Conservation (phyloP, 2,329 filamentous ascomycete genomes). For the Gaeumannomyces sp. region DNA sequence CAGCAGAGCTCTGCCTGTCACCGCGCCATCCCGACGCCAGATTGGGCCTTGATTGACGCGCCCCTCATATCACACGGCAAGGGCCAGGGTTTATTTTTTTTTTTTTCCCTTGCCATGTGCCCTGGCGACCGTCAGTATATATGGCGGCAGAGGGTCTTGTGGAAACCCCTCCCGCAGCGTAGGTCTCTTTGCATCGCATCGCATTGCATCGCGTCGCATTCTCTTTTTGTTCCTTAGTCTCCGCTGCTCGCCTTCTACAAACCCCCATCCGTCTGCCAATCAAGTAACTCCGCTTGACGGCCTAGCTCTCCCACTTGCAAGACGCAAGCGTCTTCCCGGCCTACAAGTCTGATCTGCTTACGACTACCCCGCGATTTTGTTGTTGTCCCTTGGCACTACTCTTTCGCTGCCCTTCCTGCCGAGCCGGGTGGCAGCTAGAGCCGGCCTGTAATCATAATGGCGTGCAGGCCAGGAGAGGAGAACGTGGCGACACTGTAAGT, state of each 20-base stretch:
- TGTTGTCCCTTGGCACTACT: no score
- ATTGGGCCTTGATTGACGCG: background rate
- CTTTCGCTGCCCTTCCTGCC: background rate
- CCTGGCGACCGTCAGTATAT: background rate
- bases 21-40: background rate
- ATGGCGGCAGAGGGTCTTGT: background rate
- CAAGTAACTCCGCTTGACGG: background rate
- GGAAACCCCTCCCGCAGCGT: background rate
- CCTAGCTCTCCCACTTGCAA: background rate
- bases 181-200: no score
- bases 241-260: background rate
- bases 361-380: background rate
- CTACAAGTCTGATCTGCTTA: background rate
- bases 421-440: background rate
- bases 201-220: no score
- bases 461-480: slow-evolving; percentile 39
- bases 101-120: background rate
- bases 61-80: slow-evolving; percentile 1
- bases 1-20: background rate
- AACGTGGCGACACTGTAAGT: slow-evolving; percentile 41
- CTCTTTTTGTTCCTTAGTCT: no score
- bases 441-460: slow-evolving; percentile 25
- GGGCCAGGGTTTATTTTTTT: background rate
- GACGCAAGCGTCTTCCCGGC: background rate
- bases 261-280: background rate